Evolutionary conservation across 257 asterid species (phyloP).

Genomic region (Solanum sitiens): DNA sequence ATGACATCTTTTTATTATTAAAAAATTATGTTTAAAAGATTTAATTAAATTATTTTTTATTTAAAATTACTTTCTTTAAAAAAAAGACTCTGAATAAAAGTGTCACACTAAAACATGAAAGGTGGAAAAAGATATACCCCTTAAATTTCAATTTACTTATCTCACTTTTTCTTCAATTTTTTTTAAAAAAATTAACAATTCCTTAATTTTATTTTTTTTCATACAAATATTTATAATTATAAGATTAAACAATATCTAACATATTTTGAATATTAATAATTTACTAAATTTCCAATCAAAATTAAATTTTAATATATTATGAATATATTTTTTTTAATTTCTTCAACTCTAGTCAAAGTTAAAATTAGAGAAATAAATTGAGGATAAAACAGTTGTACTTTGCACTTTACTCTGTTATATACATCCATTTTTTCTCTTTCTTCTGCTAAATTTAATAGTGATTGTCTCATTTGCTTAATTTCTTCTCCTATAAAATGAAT

Average conservation of each 20-base stretch:
- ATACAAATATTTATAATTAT: too few relatives aligned
- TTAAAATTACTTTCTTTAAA: neutral
- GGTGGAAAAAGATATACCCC: neutral
- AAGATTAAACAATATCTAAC: too few relatives aligned
- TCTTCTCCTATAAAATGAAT: neutral
- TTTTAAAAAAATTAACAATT: too few relatives aligned
- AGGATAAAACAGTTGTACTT: neutral
- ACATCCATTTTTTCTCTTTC: conserved; percentile 22
- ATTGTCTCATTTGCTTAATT: neutral
- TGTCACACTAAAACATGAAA: neutral
- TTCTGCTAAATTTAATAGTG: neutral
- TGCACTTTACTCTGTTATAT: conserved; percentile 57
- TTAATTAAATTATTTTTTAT: neutral
- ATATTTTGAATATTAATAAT: too few relatives aligned
- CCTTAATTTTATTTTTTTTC: neutral
- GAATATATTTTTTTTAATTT: too few relatives aligned
- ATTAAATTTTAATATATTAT: too few relatives aligned
- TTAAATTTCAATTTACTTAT: neutral
- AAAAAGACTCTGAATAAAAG: neutral
- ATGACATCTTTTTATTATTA: neutral
- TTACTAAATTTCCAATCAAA: too few relatives aligned
- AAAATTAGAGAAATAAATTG: neutral
- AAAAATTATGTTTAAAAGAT: neutral
- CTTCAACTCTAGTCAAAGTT: neutral
- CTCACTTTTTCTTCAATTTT: neutral